Percentiles rank a stretch among this genome's conserved stretches.
phyloP scores from a whole-genome alignment of 768 basidiomycete genomes.

The Phlebiopsis gigantea region DNA sequence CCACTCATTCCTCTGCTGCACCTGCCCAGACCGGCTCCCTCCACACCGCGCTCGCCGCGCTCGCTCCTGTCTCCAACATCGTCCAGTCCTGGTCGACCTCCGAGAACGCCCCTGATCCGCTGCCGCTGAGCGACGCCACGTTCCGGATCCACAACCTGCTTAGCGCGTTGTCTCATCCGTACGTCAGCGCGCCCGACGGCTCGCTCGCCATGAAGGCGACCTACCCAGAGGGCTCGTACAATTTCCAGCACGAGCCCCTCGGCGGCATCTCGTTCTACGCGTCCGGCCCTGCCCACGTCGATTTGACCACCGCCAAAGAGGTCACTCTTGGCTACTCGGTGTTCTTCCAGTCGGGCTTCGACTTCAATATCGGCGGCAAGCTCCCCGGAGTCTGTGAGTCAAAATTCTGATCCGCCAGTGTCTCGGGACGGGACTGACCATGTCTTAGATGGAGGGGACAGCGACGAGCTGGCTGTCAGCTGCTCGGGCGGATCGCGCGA shows the following conservation, averaged over 20 bases:
- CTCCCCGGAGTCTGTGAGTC: constrained; percentile 60
- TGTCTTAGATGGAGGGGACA: constrained; percentile 45
- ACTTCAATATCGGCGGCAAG: constrained; percentile 59
- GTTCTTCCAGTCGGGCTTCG: constrained; percentile 53
- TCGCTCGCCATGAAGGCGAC: constrained; percentile 45
- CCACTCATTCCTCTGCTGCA: constrained; percentile 8
- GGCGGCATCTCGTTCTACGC: constrained; percentile 69
- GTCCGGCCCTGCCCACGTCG: constrained; percentile 42
- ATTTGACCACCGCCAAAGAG: constrained; percentile 55
- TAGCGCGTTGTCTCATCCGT: constrained; percentile 33
- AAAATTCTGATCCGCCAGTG: background rate
- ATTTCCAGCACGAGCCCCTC: constrained; percentile 36
- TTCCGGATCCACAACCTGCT: constrained; percentile 39
- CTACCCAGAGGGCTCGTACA: constrained; percentile 54
- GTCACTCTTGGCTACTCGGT: constrained; percentile 54
- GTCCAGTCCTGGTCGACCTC: constrained; percentile 43
- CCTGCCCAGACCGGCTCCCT: background rate
- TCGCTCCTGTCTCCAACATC: constrained; percentile 36
- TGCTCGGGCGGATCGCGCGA: constrained; percentile 65
- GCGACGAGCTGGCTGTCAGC: constrained; percentile 36
- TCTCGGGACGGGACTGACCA: background rate
- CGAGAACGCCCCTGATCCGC: constrained; percentile 26
- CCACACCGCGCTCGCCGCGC: constrained; percentile 22
- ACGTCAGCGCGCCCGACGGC: constrained; percentile 44
- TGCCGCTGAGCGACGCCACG: constrained; percentile 40